A percentile compares a stretch with the other conserved stretches of the same genome.
phyloP scores from a whole-genome alignment of 805 yeast species.

The Ogataea methanolica region DNA sequence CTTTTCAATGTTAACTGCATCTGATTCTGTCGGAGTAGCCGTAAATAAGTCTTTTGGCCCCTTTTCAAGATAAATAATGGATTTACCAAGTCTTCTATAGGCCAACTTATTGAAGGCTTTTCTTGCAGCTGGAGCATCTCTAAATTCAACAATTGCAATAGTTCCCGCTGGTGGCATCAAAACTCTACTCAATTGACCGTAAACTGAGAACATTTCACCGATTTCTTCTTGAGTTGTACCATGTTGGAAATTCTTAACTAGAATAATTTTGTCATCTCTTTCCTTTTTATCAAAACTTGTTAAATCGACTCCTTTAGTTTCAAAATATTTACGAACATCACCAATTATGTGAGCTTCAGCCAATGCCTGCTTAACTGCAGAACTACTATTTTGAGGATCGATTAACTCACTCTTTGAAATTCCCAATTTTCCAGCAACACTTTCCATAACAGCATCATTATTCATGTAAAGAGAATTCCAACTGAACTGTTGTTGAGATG shows the following conservation, averaged over 20 bases:
- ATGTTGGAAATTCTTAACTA: constrained; percentile 87
- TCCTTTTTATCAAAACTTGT: constrained; percentile 62
- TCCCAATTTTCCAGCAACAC: constrained; percentile 83
- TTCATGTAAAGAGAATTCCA: constrained; percentile 95
- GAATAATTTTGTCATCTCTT: constrained; percentile 72
- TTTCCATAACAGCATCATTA: constrained; percentile 85
- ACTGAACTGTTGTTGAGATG: constrained; percentile 80
- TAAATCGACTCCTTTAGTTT: constrained; percentile 78
- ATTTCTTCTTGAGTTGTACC: constrained; percentile 81
- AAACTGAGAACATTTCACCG: constrained; percentile 72
- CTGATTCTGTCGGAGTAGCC: constrained; percentile 44
- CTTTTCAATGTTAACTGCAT: constrained; percentile 23
- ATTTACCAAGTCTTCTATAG: constrained; percentile 80
- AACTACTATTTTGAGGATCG: constrained; percentile 79
- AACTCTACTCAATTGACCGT: constrained; percentile 75
- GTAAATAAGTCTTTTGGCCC: constrained; percentile 84
- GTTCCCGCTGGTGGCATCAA: constrained; percentile 97
- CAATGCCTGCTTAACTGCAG: constrained; percentile 94
- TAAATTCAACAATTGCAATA: constrained; percentile 86
- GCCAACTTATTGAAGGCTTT: constrained; percentile 85
- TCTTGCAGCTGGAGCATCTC: constrained; percentile 79
- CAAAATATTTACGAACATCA: constrained; percentile 84
- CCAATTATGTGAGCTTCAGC: constrained; percentile 97
- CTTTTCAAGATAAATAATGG: constrained; percentile 85
- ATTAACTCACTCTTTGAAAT: constrained; percentile 76